Conservation (phyloP, 2,329 filamentous ascomycete species). For the Thermothelomyces thermophilus region DNA sequence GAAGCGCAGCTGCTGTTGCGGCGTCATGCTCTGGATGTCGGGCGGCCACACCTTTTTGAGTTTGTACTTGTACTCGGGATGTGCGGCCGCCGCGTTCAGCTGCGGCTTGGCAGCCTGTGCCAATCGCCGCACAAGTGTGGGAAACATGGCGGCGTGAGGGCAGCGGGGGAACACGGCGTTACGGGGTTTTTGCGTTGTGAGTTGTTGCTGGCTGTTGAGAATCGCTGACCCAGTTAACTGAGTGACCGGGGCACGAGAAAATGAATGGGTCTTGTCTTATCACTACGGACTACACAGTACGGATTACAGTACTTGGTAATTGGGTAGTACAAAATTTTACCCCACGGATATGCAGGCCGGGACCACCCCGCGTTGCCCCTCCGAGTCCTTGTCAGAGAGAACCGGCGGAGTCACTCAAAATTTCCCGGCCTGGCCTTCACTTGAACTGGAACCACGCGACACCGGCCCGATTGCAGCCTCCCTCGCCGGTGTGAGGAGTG, state of each 20-base stretch:
- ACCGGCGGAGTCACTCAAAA: conserved; percentile 18
- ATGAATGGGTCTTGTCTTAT: too few relatives aligned
- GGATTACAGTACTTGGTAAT: too few relatives aligned
- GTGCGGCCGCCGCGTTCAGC: conserved; percentile 29
- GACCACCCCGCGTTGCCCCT: conserved; percentile 23
- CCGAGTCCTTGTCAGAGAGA: conserved; percentile 1
- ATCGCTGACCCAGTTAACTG: background rate
- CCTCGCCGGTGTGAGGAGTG: background rate
- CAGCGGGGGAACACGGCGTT: conserved; percentile 17
- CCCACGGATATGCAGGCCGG: conserved; percentile 1
- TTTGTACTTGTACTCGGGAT: conserved; percentile 50
- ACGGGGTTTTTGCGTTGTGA: background rate
- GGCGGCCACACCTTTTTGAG: conserved; percentile 73
- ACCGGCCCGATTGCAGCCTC: conserved; percentile 1
- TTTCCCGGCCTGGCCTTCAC: conserved; percentile 9
- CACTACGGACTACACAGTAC: too few relatives aligned
- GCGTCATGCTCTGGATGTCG: conserved; percentile 62
- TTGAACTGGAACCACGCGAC: conserved; percentile 5
- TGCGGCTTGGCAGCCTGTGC: conserved; percentile 28
- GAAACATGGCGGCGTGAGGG: conserved; percentile 34
- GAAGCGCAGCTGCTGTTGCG: conserved; percentile 68
- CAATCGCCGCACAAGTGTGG: conserved; percentile 39
- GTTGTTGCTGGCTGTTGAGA: background rate
- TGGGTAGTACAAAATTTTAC: too few relatives aligned
- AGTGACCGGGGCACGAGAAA: background rate